Conservation (phyloP, 2,329 filamentous ascomycete genomes). For the Fusarium globosum region DNA sequence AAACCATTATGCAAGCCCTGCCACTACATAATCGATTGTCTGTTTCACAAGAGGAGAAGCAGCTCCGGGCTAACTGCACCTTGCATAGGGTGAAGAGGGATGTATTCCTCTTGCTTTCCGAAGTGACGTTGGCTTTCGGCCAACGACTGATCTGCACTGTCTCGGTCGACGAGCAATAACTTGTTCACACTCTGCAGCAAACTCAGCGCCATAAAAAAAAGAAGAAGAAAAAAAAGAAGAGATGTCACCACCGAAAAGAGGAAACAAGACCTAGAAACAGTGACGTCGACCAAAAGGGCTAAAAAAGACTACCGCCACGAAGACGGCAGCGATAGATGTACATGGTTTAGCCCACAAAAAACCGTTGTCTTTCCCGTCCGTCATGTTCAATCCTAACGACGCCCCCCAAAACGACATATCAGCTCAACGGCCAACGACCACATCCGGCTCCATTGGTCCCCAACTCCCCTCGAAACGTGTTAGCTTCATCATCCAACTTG, state of each 20-base stretch:
- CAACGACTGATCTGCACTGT: neutral
- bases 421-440: conserved; percentile 37
- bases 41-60: conserved; percentile 24
- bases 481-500: conserved; percentile 26
- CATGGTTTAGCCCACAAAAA: conserved; percentile 40
- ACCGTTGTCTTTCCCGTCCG: conserved; percentile 33
- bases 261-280: conserved; percentile 13
- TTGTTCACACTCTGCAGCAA: neutral
- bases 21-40: conserved; percentile 2
- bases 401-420: conserved; percentile 37
- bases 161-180: neutral
- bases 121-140: neutral
- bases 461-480: conserved; percentile 27
- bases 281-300: conserved; percentile 26
- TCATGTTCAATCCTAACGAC: conserved; percentile 30
- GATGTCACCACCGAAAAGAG: conserved; percentile 7
- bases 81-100: neutral
- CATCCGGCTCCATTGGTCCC: conserved; percentile 32
- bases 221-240: neutral
- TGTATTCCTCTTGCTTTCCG: neutral
- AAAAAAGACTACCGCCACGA: conserved; percentile 1
- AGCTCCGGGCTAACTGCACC: conserved; percentile 5
- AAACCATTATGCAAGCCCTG: conserved; percentile 22
- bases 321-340: conserved; percentile 14
- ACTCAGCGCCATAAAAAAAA: neutral